Percentiles rank a stretch among this genome's conserved stretches.
Evolutionary conservation across 192 early-diverging fungal genomes (phyloP).

Genomic region (Coemansia sp.): DNA sequence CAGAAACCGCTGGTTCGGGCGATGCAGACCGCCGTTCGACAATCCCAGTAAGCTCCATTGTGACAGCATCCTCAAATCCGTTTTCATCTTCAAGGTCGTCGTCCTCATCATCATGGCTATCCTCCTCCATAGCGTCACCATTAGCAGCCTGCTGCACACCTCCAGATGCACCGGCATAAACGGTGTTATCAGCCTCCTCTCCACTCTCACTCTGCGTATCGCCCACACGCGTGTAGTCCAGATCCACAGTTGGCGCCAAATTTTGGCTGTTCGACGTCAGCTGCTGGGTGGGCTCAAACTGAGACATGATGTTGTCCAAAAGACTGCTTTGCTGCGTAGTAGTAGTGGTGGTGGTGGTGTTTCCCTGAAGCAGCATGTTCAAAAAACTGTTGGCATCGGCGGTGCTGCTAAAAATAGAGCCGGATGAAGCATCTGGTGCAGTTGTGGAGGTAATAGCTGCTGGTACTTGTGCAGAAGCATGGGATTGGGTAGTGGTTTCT

Average conservation of each 20-base stretch:
- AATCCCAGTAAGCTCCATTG: constrained; percentile 47
- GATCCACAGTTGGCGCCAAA: constrained; percentile 9
- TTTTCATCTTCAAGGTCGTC: constrained; percentile 8
- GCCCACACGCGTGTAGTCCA: constrained; percentile 37
- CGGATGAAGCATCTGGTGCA: not conserved
- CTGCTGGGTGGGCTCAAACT: constrained; percentile 29
- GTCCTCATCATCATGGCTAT: constrained; percentile 8
- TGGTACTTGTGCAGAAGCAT: not conserved
- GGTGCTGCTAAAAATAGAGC: not conserved
- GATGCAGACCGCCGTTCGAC: constrained; percentile 11
- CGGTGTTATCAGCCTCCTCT: constrained; percentile 13
- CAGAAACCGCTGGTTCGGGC: not conserved
- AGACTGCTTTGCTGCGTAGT: constrained; percentile 31
- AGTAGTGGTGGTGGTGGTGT: not conserved
- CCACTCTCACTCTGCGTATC: constrained; percentile 1
- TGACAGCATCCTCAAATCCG: constrained; percentile 15
- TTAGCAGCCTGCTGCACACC: not conserved
- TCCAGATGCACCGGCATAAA: not conserved
- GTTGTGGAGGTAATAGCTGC: not conserved
- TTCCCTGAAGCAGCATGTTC: constrained; percentile 41
- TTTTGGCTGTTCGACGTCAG: constrained; percentile 3
- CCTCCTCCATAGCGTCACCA: constrained; percentile 4
- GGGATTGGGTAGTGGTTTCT: not conserved
- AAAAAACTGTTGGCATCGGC: constrained; percentile 27
- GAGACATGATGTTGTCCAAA: constrained; percentile 46